Evolutionary conservation across 1,139 yeast species (phyloP).

Genomic region (Ogataea hybrid): DNA sequence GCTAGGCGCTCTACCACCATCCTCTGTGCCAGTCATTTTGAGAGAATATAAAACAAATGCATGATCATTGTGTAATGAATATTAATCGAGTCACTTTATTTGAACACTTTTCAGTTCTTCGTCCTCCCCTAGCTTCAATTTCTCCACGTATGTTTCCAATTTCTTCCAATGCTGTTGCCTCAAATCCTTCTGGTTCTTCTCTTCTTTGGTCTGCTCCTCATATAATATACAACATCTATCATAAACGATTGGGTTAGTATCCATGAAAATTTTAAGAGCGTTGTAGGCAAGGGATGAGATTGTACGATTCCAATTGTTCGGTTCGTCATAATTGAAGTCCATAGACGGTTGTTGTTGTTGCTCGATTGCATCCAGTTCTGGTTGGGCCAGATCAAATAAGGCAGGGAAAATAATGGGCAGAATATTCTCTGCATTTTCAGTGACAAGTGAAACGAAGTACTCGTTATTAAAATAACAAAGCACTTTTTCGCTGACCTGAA

Average conservation of each 20-base stretch:
- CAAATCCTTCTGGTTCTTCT: constrained; percentile 55
- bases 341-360: constrained; percentile 37
- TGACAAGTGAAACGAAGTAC: constrained; percentile 83
- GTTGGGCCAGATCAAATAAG: constrained; percentile 70
- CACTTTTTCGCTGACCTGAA: constrained; percentile 96
- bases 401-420: constrained; percentile 91
- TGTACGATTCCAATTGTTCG: constrained; percentile 76
- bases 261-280: constrained; percentile 90
- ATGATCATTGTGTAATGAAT: constrained; percentile 11
- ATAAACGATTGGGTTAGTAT: constrained; percentile 85
- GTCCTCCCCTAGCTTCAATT: constrained; percentile 32
- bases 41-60: constrained; percentile 76
- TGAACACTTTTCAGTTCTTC: constrained; percentile 24
- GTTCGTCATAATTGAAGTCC: constrained; percentile 31
- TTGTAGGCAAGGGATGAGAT: constrained; percentile 89
- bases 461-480: constrained; percentile 94
- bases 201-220: constrained; percentile 71
- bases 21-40: constrained; percentile 93
- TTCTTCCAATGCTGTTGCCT: constrained; percentile 76
- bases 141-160: constrained; percentile 60
- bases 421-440: constrained; percentile 87
- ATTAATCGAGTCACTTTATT: constrained; percentile 22
- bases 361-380: constrained; percentile 37
- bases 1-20: constrained; percentile 93
- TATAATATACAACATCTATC: constrained; percentile 90